Evolutionary conservation across 805 yeast species (phyloP), one percentile per base, ranked within the genome.

Genomic region (Candida yuanshanica): DNA sequence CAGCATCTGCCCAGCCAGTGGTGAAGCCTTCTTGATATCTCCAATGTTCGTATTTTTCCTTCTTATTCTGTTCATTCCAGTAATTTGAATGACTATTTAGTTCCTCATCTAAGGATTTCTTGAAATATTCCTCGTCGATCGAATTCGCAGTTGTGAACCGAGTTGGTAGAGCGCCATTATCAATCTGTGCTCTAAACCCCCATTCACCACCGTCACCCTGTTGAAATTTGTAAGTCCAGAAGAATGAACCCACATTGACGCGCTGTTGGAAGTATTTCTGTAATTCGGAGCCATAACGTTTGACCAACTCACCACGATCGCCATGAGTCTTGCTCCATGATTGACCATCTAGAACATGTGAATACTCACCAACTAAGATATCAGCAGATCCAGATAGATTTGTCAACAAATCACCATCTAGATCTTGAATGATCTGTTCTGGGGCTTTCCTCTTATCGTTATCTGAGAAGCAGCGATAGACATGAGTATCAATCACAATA

Each of bases 201-300:
- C 98, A 91, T 64, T 88, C 97, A 13, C 98, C 98, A 33, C 97
- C 97, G 55, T 81, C 83, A 2, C 97, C 97, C 43, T 79, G 70
- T 57, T 83, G 77, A 56, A 90, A 90, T 63, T 88, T 87, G 60
- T 66, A 84, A 2, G 96, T 85, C 98, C 98, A 91, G 63, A 93
- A 91, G 61, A 73, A 90, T 44, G 76, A 71, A 0, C 98, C 98
- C 42, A 78, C 73, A 9, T 69, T 60, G 2, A 91, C 81, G 26
- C 82, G 63, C 29, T 72, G 51, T 5, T 59, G 55, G 54, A 84
- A 75, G 6, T 74, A 47, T 3, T 62, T 53, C 5, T 62, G 48
- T 58, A 87, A 81, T n/a, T 58, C 60, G 16, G 66, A 66, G 10
- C 95, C 96, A 56, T 68, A 90, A 37, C 73, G 63, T 27, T 59